Conservation (phyloP, 2,329 filamentous ascomycete species). For the Magnaporthales sp. region DNA sequence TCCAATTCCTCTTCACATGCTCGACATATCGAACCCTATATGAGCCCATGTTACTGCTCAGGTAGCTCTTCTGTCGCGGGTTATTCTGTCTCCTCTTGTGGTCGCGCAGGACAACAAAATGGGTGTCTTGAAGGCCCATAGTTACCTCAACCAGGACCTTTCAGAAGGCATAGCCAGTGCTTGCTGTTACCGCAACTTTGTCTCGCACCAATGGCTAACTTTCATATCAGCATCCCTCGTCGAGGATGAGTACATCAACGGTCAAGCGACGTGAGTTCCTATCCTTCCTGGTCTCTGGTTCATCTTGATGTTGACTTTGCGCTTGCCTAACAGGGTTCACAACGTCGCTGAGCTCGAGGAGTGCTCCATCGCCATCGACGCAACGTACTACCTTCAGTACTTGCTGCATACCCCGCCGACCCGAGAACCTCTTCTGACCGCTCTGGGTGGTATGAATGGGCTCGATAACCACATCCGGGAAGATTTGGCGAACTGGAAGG, state of each 20-base stretch:
- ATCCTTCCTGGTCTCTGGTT: not conserved
- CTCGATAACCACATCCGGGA: conserved; percentile 67
- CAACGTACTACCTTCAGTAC: conserved; percentile 76
- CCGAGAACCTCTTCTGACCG: conserved; percentile 81
- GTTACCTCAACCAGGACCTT: not conserved
- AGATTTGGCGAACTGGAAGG: conserved; percentile 66
- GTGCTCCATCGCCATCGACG: conserved; percentile 75
- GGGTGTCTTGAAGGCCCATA: not conserved
- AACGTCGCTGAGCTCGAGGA: conserved; percentile 64
- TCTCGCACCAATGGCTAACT: not conserved
- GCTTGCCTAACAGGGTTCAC: conserved; percentile 35
- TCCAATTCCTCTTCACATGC: not conserved
- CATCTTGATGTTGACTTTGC: not conserved
- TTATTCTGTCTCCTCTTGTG: not conserved
- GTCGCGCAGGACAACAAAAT: not conserved
- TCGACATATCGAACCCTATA: not conserved
- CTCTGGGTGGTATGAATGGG: conserved; percentile 80
- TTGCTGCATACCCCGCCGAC: conserved; percentile 62
- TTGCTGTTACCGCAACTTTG: not conserved
- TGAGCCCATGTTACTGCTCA: not conserved
- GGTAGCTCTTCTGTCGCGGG: not conserved
- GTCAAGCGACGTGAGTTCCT: conserved; percentile 20
- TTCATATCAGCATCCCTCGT: conserved; percentile 3
- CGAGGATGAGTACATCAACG: conserved; percentile 14
- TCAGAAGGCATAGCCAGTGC: not conserved